Percentiles rank a stretch among this genome's conserved stretches.
phyloP scores from a whole-genome alignment of 306 rosid genomes.

The Cicer chorassanicum region DNA sequence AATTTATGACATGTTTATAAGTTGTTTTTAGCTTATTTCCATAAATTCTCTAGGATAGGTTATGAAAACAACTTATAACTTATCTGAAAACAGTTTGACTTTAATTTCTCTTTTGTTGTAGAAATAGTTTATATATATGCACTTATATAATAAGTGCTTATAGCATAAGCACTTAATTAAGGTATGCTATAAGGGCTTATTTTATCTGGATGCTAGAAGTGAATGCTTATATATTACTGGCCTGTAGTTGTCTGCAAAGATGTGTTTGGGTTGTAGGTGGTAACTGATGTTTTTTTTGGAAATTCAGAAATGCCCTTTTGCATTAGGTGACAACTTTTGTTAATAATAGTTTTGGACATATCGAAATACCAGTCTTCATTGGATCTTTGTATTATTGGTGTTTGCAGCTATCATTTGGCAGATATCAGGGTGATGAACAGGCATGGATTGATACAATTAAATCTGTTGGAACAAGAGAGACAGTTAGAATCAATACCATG shows the following conservation, averaged over 20 bases:
- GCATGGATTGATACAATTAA: slow-evolving; percentile 86
- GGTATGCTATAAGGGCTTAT: too few relatives aligned
- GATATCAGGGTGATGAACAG: slow-evolving; percentile 83
- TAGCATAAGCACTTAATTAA: too few relatives aligned
- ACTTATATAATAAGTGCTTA: too few relatives aligned
- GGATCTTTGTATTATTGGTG: slow-evolving; percentile 43
- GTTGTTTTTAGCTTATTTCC: too few relatives aligned
- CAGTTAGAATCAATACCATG: slow-evolving; percentile 85
- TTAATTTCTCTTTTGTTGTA: too few relatives aligned
- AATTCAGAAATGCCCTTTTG: slow-evolving; percentile 23
- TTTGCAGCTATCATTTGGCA: slow-evolving; percentile 80
- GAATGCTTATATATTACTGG: neutral
- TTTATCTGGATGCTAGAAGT: too few relatives aligned
- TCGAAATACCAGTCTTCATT: slow-evolving; percentile 14
- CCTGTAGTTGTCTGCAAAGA: neutral
- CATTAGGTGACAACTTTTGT: slow-evolving; percentile 7
- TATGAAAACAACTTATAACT: too few relatives aligned
- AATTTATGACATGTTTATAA: too few relatives aligned
- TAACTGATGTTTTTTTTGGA: neutral
- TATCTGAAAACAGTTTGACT: too few relatives aligned
- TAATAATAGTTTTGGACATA: slow-evolving; percentile 10
- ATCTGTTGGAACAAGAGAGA: slow-evolving; percentile 63
- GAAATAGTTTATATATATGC: too few relatives aligned
- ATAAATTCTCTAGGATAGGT: too few relatives aligned
- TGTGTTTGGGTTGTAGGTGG: neutral